Base-by-base conservation (phyloP, 106 monocot species). In the Apostasia ramifera region DNA sequence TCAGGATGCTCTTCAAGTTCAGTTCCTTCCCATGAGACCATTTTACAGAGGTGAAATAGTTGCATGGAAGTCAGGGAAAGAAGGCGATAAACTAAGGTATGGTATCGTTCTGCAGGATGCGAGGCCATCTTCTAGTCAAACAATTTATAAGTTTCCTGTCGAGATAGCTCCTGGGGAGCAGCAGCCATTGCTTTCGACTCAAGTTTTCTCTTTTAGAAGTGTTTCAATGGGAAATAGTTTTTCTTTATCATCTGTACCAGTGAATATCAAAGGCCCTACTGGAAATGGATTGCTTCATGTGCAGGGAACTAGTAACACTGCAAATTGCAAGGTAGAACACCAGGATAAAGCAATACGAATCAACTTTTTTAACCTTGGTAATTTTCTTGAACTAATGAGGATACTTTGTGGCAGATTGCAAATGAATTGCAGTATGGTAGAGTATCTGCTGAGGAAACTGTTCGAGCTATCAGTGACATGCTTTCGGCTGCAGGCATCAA, bases 391-490 rank as follows among this genome's bases (percentile, higher is more conserved):
- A 15, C 69, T 64, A 57, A 79, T 71, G 2, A 1, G 5, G 58
- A 4, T 66, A 75, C 13, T 69, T 73, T 53, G 2, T 71, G 49
- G 26, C 77, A 91, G 86, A 53, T 57, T 73, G 60, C 67, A 12
- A 68, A 71, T 47, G 81, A 82, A 11, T 74, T 73, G n/a, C 81
- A 78, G 47, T 81, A 81, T 77, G 98, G 92, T 39, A 84, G 73
- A 77, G 89, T 98, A 52, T 85, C 92, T 70, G 72, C 98, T 6
- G 53, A 62, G 63, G 98, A 98, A 59, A 62, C 93, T 67, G 89
- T 98, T 48, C 86, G 90, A 67, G 98, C 92, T 44, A 90, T 98
- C 53, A 82, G 88, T 65, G 98, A 98, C 73, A 90, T 98, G 92
- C 87, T 98, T 61, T 90, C 81, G 45, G 79, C 87, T 67, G 90